phyloP scores from a whole-genome alignment of 305 asterid species.

The Fraxinus floribunda region DNA sequence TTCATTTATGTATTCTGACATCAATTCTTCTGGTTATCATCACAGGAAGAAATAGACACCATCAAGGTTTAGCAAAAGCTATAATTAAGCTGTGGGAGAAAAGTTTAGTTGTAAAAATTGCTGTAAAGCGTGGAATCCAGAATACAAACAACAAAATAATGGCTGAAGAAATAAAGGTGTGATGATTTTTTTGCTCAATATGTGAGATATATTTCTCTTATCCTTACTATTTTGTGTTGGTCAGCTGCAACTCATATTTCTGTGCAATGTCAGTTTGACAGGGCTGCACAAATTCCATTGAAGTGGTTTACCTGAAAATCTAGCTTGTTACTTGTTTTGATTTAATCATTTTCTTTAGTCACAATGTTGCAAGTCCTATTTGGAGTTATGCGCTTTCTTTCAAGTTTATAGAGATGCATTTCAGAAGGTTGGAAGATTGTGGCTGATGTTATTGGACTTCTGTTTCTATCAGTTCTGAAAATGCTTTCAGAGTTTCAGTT shows the following conservation, averaged over 20 bases:
- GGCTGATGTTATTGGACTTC: conserved; percentile 4
- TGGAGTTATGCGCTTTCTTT: not conserved
- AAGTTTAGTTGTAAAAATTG: conserved; percentile 91
- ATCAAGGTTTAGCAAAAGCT: conserved; percentile 92
- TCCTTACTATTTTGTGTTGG: not conserved
- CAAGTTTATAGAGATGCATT: not conserved
- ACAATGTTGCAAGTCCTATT: not conserved
- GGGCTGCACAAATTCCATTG: not conserved
- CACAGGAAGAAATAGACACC: conserved; percentile 90
- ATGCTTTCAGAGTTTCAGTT: not conserved
- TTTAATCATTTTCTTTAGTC: not conserved
- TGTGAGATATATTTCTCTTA: conserved; percentile 10
- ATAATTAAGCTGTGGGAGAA: conserved; percentile 95
- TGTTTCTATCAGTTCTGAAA: not conserved
- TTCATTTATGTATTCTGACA: conserved; percentile 17
- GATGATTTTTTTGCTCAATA: conserved; percentile 8
- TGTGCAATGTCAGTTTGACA: not conserved
- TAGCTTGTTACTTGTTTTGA: conserved; percentile 5
- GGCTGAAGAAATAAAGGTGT: conserved; percentile 98
- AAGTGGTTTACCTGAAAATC: conserved; percentile 7
- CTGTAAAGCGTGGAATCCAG: conserved; percentile 99
- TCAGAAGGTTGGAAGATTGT: conserved; percentile 10
- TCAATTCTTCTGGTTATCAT: conserved; percentile 25
- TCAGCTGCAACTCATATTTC: conserved; percentile 1
- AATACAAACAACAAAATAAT: conserved; percentile 93